These are phyloP conservation scores for Porpolomopsis calyptriformis DNA, from an alignment of 768 basidiomycete genomes.

Conservation along the genomic window DNA sequence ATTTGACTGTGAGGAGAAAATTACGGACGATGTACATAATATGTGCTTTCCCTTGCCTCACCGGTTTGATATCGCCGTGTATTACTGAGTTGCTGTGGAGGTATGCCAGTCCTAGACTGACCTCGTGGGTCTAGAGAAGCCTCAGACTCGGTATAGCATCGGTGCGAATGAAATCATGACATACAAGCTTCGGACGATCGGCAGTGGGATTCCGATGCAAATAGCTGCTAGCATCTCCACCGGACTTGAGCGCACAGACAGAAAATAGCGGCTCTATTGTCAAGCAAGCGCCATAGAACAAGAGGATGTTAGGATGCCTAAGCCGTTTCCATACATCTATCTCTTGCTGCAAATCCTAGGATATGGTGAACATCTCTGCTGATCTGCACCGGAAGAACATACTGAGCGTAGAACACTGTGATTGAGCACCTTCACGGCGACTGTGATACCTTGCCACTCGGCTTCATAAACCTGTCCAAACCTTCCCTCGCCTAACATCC, in stretches of 20 bases:
- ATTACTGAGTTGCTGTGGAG: constrained; percentile 9
- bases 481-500: neutral
- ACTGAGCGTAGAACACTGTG: neutral
- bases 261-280: neutral
- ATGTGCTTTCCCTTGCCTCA: constrained; percentile 14
- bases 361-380: neutral
- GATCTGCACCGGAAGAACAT: too few species aligned
- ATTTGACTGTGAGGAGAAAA: constrained; percentile 26
- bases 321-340: constrained; percentile 1
- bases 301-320: constrained; percentile 1
- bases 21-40: neutral
- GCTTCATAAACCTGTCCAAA: constrained; percentile 1
- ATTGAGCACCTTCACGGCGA: constrained; percentile 1
- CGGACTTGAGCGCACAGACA: neutral
- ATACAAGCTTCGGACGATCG: neutral
- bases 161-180: neutral
- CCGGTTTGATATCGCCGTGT: constrained; percentile 35
- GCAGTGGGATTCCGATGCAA: neutral
- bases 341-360: constrained; percentile 1
- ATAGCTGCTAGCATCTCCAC: neutral
- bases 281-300: constrained; percentile 1
- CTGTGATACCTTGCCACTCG: neutral
- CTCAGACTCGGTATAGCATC: too few species aligned
- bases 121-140: neutral
- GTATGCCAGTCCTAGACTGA: neutral